Evolutionary conservation across 495 filamentous ascomycete genomes (phyloP).

Genomic region (Hypomontagnella monticulosa): DNA sequence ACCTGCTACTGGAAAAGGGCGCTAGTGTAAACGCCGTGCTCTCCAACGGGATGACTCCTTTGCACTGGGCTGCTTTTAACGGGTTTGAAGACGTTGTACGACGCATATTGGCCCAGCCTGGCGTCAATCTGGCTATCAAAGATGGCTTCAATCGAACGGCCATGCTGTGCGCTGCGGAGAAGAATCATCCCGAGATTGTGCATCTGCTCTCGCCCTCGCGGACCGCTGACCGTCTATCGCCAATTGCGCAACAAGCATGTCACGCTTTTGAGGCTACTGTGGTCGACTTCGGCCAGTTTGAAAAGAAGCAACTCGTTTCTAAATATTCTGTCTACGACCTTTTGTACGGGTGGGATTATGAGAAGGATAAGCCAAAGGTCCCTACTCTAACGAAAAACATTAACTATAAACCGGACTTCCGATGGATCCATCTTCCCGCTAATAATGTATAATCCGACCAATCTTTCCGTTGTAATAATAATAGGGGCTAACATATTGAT

Average conservation of each 20-base stretch:
- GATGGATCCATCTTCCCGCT: conserved; percentile 77
- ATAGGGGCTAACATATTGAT: conserved; percentile 28
- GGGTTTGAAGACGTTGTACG: conserved; percentile 67
- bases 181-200: conserved; percentile 66
- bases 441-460: conserved; percentile 46
- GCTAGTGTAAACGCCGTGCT: conserved; percentile 65
- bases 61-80: conserved; percentile 70
- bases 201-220: conserved; percentile 65
- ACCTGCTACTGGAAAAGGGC: conserved; percentile 58
- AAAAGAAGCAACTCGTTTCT: conserved; percentile 68
- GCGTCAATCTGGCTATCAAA: conserved; percentile 58
- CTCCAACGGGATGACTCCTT: conserved; percentile 67
- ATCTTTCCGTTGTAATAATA: conserved; percentile 12
- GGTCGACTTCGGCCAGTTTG: conserved; percentile 74
- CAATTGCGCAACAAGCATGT: conserved; percentile 65
- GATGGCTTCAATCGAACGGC: conserved; percentile 72
- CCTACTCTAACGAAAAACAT: conserved; percentile 63
- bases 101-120: conserved; percentile 58
- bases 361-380: conserved; percentile 64
- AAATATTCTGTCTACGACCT: conserved; percentile 67
- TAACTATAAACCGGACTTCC: conserved; percentile 63
- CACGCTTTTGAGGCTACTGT: conserved; percentile 72
- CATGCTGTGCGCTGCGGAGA: conserved; percentile 68
- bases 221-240: conserved; percentile 60
- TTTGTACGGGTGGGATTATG: conserved; percentile 67